Evolutionary conservation across 768 basidiomycete species (phyloP), one percentile per base, ranked within the genome.

Genomic region (Podaxis sp.): DNA sequence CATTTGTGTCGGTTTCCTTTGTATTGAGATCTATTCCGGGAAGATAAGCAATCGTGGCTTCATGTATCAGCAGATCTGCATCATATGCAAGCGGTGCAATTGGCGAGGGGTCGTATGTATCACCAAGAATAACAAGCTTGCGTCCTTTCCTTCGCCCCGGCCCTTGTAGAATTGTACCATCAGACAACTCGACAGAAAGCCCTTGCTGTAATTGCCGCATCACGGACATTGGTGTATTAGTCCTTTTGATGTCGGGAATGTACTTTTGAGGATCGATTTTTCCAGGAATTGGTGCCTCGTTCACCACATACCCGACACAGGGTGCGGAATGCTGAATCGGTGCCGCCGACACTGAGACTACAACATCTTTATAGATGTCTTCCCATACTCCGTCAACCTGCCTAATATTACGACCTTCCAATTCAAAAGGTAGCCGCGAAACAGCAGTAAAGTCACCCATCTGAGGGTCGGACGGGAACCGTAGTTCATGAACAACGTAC

Each of bases 11-110:
- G 2, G 69, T 72, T 2, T 73, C 72, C 69, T 89, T 90, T 13
- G 86, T 88, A 27, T 74, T 70, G 5, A 73, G 69, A 63, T 90
- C 87, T 61, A 91, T 71, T 2, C 79, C 82, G 1, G 86, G 87
- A 3, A 97, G 74, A 73, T 89, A 84, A 1, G 93, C 90, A 68
- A 95, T 96, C 7, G 93, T 96, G 9, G 91, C 90, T 73, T 97
- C 94, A 67, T 97, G 94, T 32, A 96, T 78, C 28, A 95, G 74
- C 46, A 95, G 64, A 63, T 93, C 89, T 32, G 88, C 82, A 56
- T 83, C 84, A 69, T 72, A 70, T 18, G 89, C 89, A 6, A 93
- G 71, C 7, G 75, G 72, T 21, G 75, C 76, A 38, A 90, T 87
- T 3, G 82, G 76, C n/a, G 85, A 86, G 4, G 89, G 89, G 70